These are phyloP conservation scores for Fraxinus albicans DNA, from an alignment of 305 asterid species.

Conservation along the genomic window DNA sequence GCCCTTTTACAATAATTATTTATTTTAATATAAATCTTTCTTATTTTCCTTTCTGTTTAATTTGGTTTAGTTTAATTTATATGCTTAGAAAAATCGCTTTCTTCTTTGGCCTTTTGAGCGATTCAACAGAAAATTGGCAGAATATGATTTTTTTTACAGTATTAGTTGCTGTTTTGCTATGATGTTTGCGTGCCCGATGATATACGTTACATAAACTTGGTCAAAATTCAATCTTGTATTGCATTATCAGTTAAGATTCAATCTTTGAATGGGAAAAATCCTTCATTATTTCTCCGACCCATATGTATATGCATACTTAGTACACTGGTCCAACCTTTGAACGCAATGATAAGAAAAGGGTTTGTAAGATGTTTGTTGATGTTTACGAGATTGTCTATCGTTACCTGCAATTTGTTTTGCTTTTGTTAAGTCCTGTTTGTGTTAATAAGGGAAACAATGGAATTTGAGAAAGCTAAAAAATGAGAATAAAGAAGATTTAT, in stretches of 20 bases:
- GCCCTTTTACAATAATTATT: neutral
- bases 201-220: neutral
- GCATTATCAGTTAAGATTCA: neutral
- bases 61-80: neutral
- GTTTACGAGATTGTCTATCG: neutral
- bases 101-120: neutral
- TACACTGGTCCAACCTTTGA: neutral
- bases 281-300: neutral
- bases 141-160: neutral
- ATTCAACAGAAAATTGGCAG: neutral
- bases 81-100: neutral
- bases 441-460: neutral
- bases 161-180: neutral
- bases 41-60: neutral
- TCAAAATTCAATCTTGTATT: neutral
- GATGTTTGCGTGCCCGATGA: neutral
- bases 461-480: neutral
- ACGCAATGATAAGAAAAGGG: neutral
- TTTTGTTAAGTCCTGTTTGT: neutral
- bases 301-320: neutral
- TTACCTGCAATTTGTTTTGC: neutral
- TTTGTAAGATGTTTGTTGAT: neutral
- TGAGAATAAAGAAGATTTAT: neutral
- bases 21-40: neutral
- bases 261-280: neutral